Conservation (phyloP, 1,139 yeast genomes). For the Geotrichum bryndzae region DNA sequence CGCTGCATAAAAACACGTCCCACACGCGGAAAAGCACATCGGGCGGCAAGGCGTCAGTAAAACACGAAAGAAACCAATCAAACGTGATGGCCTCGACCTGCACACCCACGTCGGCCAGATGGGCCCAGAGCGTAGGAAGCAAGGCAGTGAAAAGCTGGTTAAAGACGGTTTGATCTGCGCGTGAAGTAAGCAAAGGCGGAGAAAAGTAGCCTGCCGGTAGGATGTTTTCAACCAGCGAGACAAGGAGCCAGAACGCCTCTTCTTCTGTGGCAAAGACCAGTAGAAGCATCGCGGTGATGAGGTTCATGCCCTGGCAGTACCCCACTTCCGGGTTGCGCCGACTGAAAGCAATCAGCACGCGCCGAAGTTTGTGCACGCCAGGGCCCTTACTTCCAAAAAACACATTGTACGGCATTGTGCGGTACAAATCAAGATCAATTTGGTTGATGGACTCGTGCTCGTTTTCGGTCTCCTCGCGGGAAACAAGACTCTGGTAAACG, state of each 20-base stretch:
- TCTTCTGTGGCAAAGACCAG: conserved; percentile 47
- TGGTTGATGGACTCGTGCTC: conserved; percentile 44
- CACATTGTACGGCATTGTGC: conserved; percentile 53
- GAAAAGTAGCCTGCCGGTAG: conserved; percentile 45
- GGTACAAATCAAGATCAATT: conserved; percentile 48
- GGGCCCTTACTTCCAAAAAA: conserved; percentile 54
- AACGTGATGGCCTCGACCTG: conserved; percentile 50
- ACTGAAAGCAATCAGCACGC: conserved; percentile 51
- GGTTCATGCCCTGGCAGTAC: conserved; percentile 59
- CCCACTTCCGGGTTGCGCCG: conserved; percentile 48
- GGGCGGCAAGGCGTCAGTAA: conserved; percentile 49
- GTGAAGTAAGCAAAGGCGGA: conserved; percentile 40
- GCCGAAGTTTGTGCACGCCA: conserved; percentile 44
- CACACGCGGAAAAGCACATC: conserved; percentile 50
- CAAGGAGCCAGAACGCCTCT: conserved; percentile 54
- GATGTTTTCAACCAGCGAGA: conserved; percentile 48
- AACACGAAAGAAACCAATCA: conserved; percentile 56
- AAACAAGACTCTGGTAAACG: conserved; percentile 39
- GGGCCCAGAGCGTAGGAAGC: conserved; percentile 41
- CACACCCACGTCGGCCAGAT: conserved; percentile 38
- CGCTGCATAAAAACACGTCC: conserved; percentile 45
- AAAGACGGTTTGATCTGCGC: conserved; percentile 40
- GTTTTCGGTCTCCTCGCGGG: conserved; percentile 19
- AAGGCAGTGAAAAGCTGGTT: conserved; percentile 27
- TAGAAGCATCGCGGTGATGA: conserved; percentile 50